Conservation (phyloP, 164 flowering plant genomes). For the Umbilicus rupestris region DNA sequence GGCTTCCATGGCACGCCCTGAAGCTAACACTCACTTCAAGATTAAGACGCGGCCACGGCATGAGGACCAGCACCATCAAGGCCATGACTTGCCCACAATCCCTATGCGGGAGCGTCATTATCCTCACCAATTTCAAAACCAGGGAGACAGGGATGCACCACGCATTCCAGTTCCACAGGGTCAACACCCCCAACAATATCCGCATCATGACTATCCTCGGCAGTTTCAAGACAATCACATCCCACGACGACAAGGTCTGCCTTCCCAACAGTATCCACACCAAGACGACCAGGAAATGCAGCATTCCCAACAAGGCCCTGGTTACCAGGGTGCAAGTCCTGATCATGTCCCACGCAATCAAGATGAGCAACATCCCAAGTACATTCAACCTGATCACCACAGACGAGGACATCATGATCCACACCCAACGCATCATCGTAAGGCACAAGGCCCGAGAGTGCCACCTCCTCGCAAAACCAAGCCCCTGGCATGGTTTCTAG, state of each 20-base stretch:
- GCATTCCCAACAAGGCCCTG: not conserved
- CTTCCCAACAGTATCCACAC: not conserved
- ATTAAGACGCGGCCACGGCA: not conserved
- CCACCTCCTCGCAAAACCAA: constrained; percentile 13
- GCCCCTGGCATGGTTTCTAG: constrained; percentile 11
- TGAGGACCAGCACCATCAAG: not conserved
- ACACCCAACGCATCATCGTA: not conserved
- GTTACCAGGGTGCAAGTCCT: not conserved
- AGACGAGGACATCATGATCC: not conserved
- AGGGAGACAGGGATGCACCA: not conserved
- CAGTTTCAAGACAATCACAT: too few relatives aligned
- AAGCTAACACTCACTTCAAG: not conserved
- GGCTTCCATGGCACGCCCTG: not conserved
- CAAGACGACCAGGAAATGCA: not conserved
- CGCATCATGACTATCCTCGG: not conserved
- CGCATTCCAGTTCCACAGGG: not conserved
- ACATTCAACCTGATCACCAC: not conserved
- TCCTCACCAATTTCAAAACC: not conserved
- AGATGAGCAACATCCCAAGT: not conserved
- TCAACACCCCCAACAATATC: not conserved
- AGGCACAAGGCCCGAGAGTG: constrained; percentile 1
- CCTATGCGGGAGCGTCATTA: not conserved
- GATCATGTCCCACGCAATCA: not conserved
- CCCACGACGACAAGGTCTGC: not conserved
- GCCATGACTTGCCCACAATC: not conserved